phyloP scores from a whole-genome alignment of 2,329 filamentous ascomycete species.

The Tolypocladium pustulatum region DNA sequence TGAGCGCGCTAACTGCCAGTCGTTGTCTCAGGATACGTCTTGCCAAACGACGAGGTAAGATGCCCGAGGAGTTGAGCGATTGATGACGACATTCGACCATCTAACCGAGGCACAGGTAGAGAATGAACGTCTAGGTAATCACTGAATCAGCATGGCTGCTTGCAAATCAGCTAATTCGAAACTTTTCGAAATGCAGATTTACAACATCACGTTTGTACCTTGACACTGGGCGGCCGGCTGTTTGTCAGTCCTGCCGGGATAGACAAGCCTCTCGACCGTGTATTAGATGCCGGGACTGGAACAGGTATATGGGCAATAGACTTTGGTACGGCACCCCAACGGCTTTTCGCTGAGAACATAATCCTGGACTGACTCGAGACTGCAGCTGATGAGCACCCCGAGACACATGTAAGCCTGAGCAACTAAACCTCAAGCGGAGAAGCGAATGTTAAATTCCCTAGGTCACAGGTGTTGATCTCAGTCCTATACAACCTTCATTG shows the following conservation, averaged over 20 bases:
- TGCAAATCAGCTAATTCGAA: neutral
- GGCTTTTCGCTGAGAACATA: no score
- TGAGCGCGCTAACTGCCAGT: neutral
- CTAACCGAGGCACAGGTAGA: conserved; percentile 12
- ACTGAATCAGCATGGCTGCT: neutral
- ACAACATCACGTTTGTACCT: conserved; percentile 23
- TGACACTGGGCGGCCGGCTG: conserved; percentile 21
- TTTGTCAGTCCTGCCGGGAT: conserved; percentile 13
- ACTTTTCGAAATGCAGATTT: conserved; percentile 12
- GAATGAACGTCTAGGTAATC: conserved; percentile 19
- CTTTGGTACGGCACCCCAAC: conserved; percentile 18
- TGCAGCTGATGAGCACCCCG: conserved; percentile 18
- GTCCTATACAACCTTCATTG: conserved; percentile 28
- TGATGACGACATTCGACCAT: no score
- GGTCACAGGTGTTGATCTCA: conserved; percentile 30
- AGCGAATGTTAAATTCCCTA: conserved; percentile 1
- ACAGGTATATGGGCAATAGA: conserved; percentile 37
- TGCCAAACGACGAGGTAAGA: conserved; percentile 19
- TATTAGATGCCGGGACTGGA: conserved; percentile 38
- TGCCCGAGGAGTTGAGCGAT: neutral
- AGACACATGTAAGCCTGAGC: conserved; percentile 12
- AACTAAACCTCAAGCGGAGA: rapidly evolving
- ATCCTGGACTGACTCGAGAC: neutral
- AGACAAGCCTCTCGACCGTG: conserved; percentile 12
- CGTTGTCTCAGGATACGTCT: conserved; percentile 13